Conservation (phyloP, 352 stramenopile species). For the Phytophthora quininea region DNA sequence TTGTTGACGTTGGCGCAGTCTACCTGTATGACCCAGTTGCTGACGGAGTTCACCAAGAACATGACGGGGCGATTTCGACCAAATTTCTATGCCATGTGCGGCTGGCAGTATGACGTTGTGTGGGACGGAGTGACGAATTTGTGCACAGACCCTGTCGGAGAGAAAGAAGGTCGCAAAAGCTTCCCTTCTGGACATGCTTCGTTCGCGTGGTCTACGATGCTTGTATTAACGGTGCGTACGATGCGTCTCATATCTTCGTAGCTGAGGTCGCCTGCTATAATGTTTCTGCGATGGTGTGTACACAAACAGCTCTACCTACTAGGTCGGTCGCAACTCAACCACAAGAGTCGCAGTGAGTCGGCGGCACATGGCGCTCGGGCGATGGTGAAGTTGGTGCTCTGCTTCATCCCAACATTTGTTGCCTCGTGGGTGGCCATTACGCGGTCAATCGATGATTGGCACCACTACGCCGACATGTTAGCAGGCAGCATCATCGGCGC, state of each 20-base stretch:
- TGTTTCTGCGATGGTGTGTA: background rate
- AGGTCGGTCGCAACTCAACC: constrained; percentile 61
- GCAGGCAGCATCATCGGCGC: constrained; percentile 63
- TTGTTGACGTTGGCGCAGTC: constrained; percentile 54
- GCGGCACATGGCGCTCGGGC: constrained; percentile 51
- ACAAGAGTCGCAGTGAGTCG: constrained; percentile 46
- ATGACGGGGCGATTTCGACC: constrained; percentile 69
- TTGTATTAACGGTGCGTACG: constrained; percentile 62
- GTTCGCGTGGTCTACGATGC: constrained; percentile 74
- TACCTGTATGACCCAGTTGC: constrained; percentile 48
- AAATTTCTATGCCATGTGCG: constrained; percentile 82
- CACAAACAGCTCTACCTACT: constrained; percentile 65
- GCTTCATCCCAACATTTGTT: constrained; percentile 62
- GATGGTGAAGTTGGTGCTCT: constrained; percentile 72
- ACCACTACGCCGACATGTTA: constrained; percentile 80
- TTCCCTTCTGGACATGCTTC: constrained; percentile 75
- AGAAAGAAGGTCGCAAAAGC: constrained; percentile 71
- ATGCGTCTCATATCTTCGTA: background rate
- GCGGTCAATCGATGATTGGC: constrained; percentile 81
- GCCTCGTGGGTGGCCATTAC: constrained; percentile 74
- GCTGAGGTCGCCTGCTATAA: background rate
- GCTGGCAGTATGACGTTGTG: constrained; percentile 63
- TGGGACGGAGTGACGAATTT: constrained; percentile 74
- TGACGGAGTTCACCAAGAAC: constrained; percentile 81
- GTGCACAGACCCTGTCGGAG: constrained; percentile 46